Evolutionary conservation across 2,329 filamentous ascomycete species (phyloP), one percentile per base, ranked within the genome.

Genomic region (Sporothrix luriei): DNA sequence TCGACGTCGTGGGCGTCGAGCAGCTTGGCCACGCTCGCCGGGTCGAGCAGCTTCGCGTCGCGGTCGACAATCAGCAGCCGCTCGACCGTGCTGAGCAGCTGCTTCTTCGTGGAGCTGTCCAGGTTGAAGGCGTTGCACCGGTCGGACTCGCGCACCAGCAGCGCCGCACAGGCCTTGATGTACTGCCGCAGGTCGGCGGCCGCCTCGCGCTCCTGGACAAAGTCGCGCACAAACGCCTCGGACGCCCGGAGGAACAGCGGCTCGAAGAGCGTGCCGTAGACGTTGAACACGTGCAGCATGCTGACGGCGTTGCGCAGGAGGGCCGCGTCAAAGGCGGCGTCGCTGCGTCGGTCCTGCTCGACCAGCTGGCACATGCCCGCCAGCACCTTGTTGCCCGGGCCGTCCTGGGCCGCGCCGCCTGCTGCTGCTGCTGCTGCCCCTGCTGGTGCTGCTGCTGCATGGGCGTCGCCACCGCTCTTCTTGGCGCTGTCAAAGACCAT

Each of bases 221-320:
- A 95, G 4, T 86, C 82, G 29, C 81, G 76, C 73, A 95, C 89
- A 75, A 90, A 97, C 0, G 80, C 76, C 68, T 87, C 84, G 0
- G 94, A 95, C 6, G 85, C 79, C 10, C 83, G 80, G 68, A 97
- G 80, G 72, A 97, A 90, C 4, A 84, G 81, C 4, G 90, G 89
- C 78, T 98, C 95, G 74, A 99, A 97, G 16, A 87, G 83, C 71
- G 85, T 90, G 0, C 85, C 87, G 78, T 98, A 99, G 3, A 94
- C 87, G 68, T 89, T 88, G 59, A 97, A 85, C n/a, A 93, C 87
- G 74, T 96, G 90, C 72, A 98, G 85, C 87, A 97, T 93, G 70
- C 88, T 86, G 66, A 98, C 87, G 0, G 91, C 86, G 69, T 92
- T 88, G 73, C 86, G 88, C 67, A 98, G 86, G n/a, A 94, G 80